phyloP scores from a whole-genome alignment of 2,329 filamentous ascomycete species.

The Penicillium occitanis region DNA sequence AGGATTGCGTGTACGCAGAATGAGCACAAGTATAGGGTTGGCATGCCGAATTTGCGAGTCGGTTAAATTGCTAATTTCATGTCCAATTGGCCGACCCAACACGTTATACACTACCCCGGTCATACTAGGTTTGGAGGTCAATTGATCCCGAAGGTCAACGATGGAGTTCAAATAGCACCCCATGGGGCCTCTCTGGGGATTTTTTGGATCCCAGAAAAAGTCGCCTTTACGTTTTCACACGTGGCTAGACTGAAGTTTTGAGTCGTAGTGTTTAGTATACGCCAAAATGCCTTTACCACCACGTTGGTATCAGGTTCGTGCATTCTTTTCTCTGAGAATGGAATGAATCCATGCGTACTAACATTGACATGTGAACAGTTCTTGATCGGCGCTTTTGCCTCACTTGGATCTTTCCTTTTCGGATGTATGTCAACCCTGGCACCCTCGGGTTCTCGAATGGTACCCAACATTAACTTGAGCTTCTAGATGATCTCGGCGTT shows the following conservation, averaged over 20 bases:
- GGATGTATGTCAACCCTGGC: conserved; percentile 43
- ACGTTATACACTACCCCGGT: background rate
- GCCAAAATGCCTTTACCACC: conserved; percentile 54
- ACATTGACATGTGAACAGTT: conserved; percentile 44
- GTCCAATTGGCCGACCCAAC: background rate
- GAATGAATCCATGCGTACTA: background rate
- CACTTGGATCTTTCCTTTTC: conserved; percentile 58
- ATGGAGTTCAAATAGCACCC: conserved; percentile 6
- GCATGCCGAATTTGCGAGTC: background rate
- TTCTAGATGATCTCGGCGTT: conserved; percentile 56
- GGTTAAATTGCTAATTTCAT: conserved; percentile 2
- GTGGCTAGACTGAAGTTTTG: background rate
- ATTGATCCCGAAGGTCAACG: background rate
- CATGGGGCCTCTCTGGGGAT: conserved; percentile 6
- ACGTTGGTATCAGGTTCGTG: conserved; percentile 56
- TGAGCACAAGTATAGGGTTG: background rate
- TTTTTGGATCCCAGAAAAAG: conserved; percentile 23
- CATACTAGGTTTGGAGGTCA: background rate
- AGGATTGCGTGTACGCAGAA: background rate
- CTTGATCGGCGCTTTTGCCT: conserved; percentile 59
- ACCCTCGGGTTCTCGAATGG: background rate
- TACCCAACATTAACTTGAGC: background rate
- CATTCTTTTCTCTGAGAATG: background rate
- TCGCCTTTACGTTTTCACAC: background rate
- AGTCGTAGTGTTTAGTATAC: background rate